Evolutionary conservation across 805 yeast genomes (phyloP), one percentile per base, ranked within the genome.

Genomic region (Myxozyma neglecta): DNA sequence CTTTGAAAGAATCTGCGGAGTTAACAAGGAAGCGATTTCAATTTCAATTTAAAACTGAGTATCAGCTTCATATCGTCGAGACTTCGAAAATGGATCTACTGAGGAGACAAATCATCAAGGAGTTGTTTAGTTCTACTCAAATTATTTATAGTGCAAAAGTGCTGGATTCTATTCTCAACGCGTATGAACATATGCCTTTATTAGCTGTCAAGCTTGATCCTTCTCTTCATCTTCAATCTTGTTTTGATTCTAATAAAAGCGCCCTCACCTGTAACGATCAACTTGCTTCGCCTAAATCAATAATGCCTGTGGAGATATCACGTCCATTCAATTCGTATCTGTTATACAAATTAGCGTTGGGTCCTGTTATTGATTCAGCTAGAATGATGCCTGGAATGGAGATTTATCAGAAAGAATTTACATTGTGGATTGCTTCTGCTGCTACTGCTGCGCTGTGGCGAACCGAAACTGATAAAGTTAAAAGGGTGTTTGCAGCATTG

Each of bases 171-270:
- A 36, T 49, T 4, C 13, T 49, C 3, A 11, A 8, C 13, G 53
- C 20, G 6, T 36, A 36, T 20, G 43, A 18, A 29, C 24, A 29
- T 16, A 35, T 35, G 43, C n/a, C 43, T n/a, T 37, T 49, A 3
- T 16, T 49, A 32, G 44, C 44, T 13, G 53, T 49, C 34, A 49
- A 49, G 37, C 36, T 49, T 13, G 53, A 49, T 37, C 53, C 53
- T n/a, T 49, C n/a, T 37, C 44, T n/a, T 29, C 53, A 49, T 34
- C 53, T 36, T 35, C 53, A 49, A n/a, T n/a, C 39, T 32, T 6
- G 40, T 18, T 35, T 34, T 16, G 14, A 29, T 34, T 32, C 32
- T 29, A 11, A 32, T 8, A 11, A 8, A 45, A 7, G 14, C 24
- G 10, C 49, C 10, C 11, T 42, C 45, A 20, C 13, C 13, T n/a